These are phyloP conservation scores for Begonia fuchsioides DNA, from an alignment of 306 rosid genomes.

Conservation along the genomic window DNA sequence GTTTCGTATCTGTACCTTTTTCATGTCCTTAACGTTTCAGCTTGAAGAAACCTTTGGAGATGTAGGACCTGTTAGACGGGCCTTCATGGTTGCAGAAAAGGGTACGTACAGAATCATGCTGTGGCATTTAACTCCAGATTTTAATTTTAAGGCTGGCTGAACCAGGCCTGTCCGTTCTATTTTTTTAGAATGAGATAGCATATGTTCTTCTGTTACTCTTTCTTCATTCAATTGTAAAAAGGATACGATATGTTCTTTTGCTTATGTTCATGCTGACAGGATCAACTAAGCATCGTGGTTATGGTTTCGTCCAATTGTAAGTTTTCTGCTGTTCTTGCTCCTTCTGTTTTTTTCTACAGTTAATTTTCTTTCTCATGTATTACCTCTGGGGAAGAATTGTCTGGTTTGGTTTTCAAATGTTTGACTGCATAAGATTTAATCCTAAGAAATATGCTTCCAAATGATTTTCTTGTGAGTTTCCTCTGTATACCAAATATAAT, in stretches of 20 bases:
- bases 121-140: neutral
- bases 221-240: neutral
- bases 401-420: no score
- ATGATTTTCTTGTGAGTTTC: no score
- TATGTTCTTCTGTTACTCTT: neutral
- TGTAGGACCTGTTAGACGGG: conserved; percentile 78
- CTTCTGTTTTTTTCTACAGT: neutral
- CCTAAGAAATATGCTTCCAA: no score
- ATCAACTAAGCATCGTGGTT: conserved; percentile 66
- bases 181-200: neutral
- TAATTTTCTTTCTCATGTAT: no score
- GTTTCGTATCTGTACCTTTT: neutral
- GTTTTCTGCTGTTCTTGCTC: conserved; percentile 10
- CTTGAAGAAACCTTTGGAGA: conserved; percentile 76
- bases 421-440: no score
- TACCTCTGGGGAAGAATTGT: no score
- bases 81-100: conserved; percentile 71
- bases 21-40: conserved; percentile 21
- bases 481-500: no score
- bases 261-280: conserved; percentile 34
- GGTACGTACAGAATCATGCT: conserved; percentile 33
- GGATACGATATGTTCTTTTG: neutral
- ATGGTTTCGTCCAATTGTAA: conserved; percentile 79
- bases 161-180: neutral
- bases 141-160: neutral